Evolutionary conservation across 306 rosid genomes (phyloP).

Genomic region (Cucurbita maxima): DNA sequence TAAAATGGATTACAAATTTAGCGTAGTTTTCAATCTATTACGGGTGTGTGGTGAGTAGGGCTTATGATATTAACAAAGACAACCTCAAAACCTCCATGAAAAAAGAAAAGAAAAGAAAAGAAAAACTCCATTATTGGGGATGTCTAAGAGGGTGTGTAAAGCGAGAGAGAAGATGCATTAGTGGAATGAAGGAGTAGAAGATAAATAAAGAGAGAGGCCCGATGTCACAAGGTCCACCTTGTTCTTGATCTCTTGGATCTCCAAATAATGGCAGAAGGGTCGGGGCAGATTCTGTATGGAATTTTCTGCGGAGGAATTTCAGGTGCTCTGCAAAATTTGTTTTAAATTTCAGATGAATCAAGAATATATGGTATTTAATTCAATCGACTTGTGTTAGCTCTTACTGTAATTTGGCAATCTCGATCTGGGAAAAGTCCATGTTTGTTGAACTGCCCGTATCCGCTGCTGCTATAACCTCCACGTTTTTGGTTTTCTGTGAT

Average conservation of each 20-base stretch:
- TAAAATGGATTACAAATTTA: background rate
- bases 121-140: background rate
- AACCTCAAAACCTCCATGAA: background rate
- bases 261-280: conserved; percentile 82
- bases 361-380: background rate
- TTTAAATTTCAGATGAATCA: background rate
- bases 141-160: background rate
- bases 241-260: conserved; percentile 53
- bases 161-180: background rate
- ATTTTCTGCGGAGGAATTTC: conserved; percentile 37
- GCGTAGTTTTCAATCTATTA: background rate
- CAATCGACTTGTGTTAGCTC: background rate
- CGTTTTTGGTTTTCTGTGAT: conserved; percentile 6
- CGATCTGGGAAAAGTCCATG: conserved; percentile 71
- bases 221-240: conserved; percentile 18
- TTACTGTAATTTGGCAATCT: conserved; percentile 48
- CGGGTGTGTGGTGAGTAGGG: background rate
- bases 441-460: conserved; percentile 37
- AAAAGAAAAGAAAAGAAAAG: background rate
- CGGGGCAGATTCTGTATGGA: conserved; percentile 71
- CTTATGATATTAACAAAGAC: background rate
- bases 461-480: conserved; percentile 12
- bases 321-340: conserved; percentile 38
- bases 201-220: background rate
- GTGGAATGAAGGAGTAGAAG: background rate